Evolutionary conservation across 257 asterid species (phyloP).

Genomic region (Nicotiana knightiana): DNA sequence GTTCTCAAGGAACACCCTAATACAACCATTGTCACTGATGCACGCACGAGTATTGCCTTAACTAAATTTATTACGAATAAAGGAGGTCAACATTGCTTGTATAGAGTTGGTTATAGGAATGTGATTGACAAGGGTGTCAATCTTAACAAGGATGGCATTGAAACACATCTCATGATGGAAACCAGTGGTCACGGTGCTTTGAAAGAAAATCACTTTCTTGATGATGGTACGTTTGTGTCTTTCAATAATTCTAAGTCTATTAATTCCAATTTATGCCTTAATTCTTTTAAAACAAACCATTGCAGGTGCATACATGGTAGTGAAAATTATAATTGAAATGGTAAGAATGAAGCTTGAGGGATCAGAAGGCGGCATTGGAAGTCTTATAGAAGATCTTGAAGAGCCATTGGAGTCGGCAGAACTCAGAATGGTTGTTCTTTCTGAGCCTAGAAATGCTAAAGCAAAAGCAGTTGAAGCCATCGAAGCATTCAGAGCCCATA

Average conservation of each 20-base stretch:
- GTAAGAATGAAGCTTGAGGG: slow-evolving; percentile 85
- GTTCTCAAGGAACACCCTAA: slow-evolving; percentile 70
- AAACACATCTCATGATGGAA: slow-evolving; percentile 93
- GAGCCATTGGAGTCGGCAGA: slow-evolving; percentile 76
- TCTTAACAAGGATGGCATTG: slow-evolving; percentile 58
- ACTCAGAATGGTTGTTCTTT: slow-evolving; percentile 59
- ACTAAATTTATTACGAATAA: slow-evolving; percentile 45
- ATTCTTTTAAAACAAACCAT: not conserved
- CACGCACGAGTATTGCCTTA: slow-evolving; percentile 72
- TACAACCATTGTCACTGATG: slow-evolving; percentile 78
- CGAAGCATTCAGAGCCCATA: slow-evolving; percentile 50
- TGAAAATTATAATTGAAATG: slow-evolving; percentile 82
- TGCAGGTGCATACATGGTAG: slow-evolving; percentile 87
- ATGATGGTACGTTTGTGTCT: slow-evolving; percentile 50
- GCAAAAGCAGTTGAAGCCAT: slow-evolving; percentile 66
- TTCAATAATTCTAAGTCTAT: too few species aligned
- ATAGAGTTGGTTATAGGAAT: slow-evolving; percentile 83
- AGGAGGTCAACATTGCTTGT: slow-evolving; percentile 78
- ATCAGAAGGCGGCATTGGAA: slow-evolving; percentile 64
- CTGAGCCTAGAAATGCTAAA: slow-evolving; percentile 72
- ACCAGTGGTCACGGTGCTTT: slow-evolving; percentile 91
- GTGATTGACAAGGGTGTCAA: slow-evolving; percentile 84
- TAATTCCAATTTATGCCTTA: not conserved
- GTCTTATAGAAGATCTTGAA: slow-evolving; percentile 68
- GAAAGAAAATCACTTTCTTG: slow-evolving; percentile 77